Evolutionary conservation across 208 protist species (phyloP), one percentile per base, ranked within the genome.

Genomic region (Acanthamoeba divionensis): DNA sequence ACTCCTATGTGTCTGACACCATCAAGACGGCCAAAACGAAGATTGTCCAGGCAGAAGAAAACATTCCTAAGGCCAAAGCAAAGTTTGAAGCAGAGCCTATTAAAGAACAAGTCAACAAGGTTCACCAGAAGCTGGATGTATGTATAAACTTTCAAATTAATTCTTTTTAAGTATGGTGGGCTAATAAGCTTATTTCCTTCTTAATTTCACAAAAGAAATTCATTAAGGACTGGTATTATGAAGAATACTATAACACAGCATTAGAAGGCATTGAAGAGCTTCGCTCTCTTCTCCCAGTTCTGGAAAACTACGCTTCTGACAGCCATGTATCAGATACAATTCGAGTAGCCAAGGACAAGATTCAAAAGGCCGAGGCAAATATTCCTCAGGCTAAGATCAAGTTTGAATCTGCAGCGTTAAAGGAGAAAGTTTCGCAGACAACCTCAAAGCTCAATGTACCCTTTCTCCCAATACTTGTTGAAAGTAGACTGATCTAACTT

Each of bases 201-300:
- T 41, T 41, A n/a, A n/a, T n/a, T n/a, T n/a, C n/a, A 6, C 3
- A 13, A 36, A n/a, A 83, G 73, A 44, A 65, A 0, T 85, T 85
- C 75, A 63, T 85, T 31, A 47, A 0, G 2, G 36, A 44, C 4
- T 44, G 36, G 2, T 55, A 85, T 18, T 33, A 45, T 15, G 18
- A 85, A n/a, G 38, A 21, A 33, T 85, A 85, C 52, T 85, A 57
- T 55, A 47, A 60, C 75, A 65, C n/a, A n/a, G 75, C 75, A 21
- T 29, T 85, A 50, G 75, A 85, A 24, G 75, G 45, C 18, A 31
- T 85, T 3, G 75, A 85, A 55, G 75, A 85, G 75, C 33, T 85
- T 31, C 15, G 6, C 36, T 2, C 50, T 21, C 50, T 85, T 9
- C 4, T 85, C 18, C 31, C 75, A n/a, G 75, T 44, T 6, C 44